A percentile compares a stretch with the other conserved stretches of the same genome.
phyloP scores from a whole-genome alignment of 202 grass and related monocot species.

The Setaria viridis region DNA sequence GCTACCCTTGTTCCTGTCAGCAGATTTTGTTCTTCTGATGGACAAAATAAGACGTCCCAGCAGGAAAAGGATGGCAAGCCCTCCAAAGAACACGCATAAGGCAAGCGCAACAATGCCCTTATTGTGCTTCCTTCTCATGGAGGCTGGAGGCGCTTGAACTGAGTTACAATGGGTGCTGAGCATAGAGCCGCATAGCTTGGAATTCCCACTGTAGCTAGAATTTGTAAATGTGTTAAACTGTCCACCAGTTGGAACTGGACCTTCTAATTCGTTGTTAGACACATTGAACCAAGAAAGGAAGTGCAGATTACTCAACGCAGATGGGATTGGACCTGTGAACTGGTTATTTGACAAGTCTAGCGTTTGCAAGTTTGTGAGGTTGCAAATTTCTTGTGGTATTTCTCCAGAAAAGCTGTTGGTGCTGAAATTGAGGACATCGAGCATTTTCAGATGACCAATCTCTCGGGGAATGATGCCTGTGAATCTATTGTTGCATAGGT shows the following conservation, averaged over 20 bases:
- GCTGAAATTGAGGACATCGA: conserved; percentile 67
- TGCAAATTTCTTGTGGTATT: conserved; percentile 66
- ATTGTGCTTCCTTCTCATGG: conserved; percentile 41
- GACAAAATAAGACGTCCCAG: conserved; percentile 54
- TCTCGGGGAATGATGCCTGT: conserved; percentile 61
- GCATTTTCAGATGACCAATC: conserved; percentile 61
- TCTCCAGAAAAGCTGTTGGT: conserved; percentile 71
- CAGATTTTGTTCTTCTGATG: conserved; percentile 44
- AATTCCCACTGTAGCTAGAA: conserved; percentile 60
- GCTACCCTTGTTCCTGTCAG: conserved; percentile 45
- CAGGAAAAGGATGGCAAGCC: conserved; percentile 53
- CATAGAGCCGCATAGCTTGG: conserved; percentile 57
- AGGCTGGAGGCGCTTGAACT: background rate
- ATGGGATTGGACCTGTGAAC: conserved; percentile 53
- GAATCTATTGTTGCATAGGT: conserved; percentile 59
- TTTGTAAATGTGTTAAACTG: conserved; percentile 62
- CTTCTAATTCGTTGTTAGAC: conserved; percentile 62
- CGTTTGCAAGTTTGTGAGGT: conserved; percentile 65
- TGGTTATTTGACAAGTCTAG: conserved; percentile 70
- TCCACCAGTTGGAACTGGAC: conserved; percentile 45
- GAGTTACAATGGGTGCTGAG: conserved; percentile 28
- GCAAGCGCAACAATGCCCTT: conserved; percentile 54
- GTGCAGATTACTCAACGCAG: conserved; percentile 42
- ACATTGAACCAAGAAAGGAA: conserved; percentile 73
- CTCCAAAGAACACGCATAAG: conserved; percentile 69